Base-by-base conservation (phyloP, 345 rosid genomes). In the Excoecaria agallocha region DNA sequence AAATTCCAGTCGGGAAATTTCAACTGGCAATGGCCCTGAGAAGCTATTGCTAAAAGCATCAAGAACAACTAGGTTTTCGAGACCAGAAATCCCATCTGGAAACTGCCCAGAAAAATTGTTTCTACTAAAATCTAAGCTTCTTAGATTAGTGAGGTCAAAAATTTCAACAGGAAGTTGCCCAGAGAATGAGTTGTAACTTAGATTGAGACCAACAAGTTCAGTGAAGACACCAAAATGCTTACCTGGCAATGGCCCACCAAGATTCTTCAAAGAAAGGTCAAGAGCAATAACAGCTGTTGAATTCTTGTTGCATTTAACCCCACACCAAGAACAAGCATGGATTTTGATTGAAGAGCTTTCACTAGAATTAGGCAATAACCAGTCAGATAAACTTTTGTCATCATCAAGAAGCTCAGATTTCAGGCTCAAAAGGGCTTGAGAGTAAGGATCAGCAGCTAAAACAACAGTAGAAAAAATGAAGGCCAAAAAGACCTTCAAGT, bases 11-110 rank as follows among this genome's bases (percentile, higher is more conserved):
- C 71, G 57, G 43, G 92, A 83, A 74, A 89, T 68, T 69, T 86
- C 89, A 66, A 77, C 76, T 0, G 96, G 94, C 79, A 94, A 77
- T 5, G 91, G 80, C 38, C 97, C 97, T 3, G 93, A 84, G 84
- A 94, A 94, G 87, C 97, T 91, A 82, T 94, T 94, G 80, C 97
- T 90, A 61, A 92, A 87, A 38, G 95, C 98, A 73, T 94, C 86
- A 69, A 94, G 87, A 74, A 84, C 76, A 57, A 79, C 84, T 55
- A 91, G 85, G 64, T 78, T 86, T 35, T n/a, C 49, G 71, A 92
- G 86, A 57, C 83, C 74, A 6, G 85, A 87, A 72, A 85, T 72
- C 39, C 87, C 91, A 16, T 72, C 70, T 1, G 93, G 95, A 72
- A 94, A 91, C 52, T 71, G 78, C 7, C 89, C 88, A 0, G 97